Conservation (phyloP, 2,329 filamentous ascomycete genomes). For the Malbranchea cinnamomea region DNA sequence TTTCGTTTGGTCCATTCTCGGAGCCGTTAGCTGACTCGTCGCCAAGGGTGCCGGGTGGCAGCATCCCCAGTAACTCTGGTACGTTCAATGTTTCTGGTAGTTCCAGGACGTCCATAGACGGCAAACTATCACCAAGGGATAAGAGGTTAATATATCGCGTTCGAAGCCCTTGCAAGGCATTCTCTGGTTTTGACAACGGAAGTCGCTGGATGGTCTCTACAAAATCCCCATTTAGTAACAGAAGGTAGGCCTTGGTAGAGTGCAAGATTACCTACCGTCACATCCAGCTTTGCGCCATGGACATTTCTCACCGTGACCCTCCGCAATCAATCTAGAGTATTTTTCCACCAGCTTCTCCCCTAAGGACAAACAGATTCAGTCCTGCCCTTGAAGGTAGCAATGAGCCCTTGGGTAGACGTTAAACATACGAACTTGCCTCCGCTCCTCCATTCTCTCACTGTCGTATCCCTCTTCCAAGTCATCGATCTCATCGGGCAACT, state of each 20-base stretch:
- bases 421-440: slow-evolving; percentile 29
- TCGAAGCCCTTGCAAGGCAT: slow-evolving; percentile 43
- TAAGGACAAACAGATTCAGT: slow-evolving; percentile 12
- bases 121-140: slow-evolving; percentile 24
- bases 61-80: slow-evolving; percentile 15
- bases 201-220: slow-evolving; percentile 50
- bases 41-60: slow-evolving; percentile 11
- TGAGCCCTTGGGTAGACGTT: too few relatives aligned
- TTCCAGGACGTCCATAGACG: slow-evolving; percentile 17
- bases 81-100: slow-evolving; percentile 20
- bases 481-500: slow-evolving; percentile 53
- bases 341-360: slow-evolving; percentile 57
- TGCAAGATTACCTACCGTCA: slow-evolving; percentile 43
- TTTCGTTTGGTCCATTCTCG: background rate
- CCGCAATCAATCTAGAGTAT: slow-evolving; percentile 57
- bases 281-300: slow-evolving; percentile 80
- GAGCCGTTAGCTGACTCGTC: background rate
- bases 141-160: slow-evolving; percentile 47
- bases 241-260: background rate
- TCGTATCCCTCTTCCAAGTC: slow-evolving; percentile 33
- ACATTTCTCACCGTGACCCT: slow-evolving; percentile 66
- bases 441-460: slow-evolving; percentile 26
- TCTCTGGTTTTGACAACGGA: slow-evolving; percentile 46
- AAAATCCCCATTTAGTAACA: background rate
- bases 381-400: too few relatives aligned